These are phyloP conservation scores for Pseudogymnoascus sp. DNA, from an alignment of 2,329 filamentous ascomycete species.

Conservation along the genomic window DNA sequence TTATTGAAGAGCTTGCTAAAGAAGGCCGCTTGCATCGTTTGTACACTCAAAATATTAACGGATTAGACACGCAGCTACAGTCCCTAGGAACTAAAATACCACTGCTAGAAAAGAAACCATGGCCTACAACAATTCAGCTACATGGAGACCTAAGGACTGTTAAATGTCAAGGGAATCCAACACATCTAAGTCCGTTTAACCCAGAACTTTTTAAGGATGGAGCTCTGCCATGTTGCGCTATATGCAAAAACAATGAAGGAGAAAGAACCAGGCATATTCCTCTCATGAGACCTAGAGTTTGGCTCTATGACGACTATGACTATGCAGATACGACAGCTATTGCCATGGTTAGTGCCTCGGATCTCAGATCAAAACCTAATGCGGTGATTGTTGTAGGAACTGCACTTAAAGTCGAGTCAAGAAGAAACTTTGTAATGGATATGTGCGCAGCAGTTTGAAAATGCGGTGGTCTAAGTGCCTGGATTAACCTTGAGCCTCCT, in stretches of 20 bases:
- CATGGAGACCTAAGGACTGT: constrained; percentile 72
- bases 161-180: constrained; percentile 12
- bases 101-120: constrained; percentile 67
- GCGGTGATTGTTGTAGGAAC: constrained; percentile 88
- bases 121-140: constrained; percentile 86
- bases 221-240: constrained; percentile 6
- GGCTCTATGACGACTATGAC: constrained; percentile 91
- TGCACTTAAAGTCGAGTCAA: constrained; percentile 83
- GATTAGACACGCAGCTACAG: constrained; percentile 72
- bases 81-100: constrained; percentile 73
- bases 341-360: constrained; percentile 72
- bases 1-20: constrained; percentile 75
- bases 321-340: constrained; percentile 82
- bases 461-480: constrained; percentile 74
- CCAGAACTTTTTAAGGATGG: constrained; percentile 10
- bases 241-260: constrained; percentile 4
- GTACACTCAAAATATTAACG: constrained; percentile 93
- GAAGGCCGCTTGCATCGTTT: constrained; percentile 78
- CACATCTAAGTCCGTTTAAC: constrained; percentile 15
- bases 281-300: constrained; percentile 50
- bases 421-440: constrained; percentile 76
- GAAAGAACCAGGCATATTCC: constrained; percentile 10
- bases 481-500: constrained; percentile 81
- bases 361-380: constrained; percentile 74
- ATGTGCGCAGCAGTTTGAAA: constrained; percentile 74